These are phyloP conservation scores for Leccinum subtestaceum DNA, from an alignment of 768 basidiomycete genomes.

Conservation along the genomic window DNA sequence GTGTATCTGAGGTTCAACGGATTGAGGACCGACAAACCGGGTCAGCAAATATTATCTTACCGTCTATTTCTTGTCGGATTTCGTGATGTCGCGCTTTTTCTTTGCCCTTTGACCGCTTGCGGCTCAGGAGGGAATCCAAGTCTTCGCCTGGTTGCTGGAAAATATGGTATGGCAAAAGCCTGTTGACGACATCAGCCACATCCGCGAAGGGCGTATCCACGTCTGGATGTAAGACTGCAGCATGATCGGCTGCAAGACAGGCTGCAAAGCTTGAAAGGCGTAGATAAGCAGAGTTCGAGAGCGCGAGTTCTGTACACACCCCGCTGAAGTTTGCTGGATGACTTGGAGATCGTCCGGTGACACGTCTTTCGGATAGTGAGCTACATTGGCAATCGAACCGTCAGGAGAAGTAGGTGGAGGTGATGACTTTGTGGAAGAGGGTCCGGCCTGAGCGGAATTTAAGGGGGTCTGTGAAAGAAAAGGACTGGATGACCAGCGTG, in stretches of 20 bases:
- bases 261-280: slow-evolving; percentile 47
- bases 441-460: slow-evolving; percentile 23
- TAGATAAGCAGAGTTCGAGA: slow-evolving; percentile 13
- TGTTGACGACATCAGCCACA: slow-evolving; percentile 58
- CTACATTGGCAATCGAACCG: slow-evolving; percentile 27
- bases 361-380: slow-evolving; percentile 35
- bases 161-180: slow-evolving; percentile 77
- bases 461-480: slow-evolving; percentile 2
- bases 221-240: slow-evolving; percentile 58
- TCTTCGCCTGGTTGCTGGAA: slow-evolving; percentile 76
- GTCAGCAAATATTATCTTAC: slow-evolving; percentile 33
- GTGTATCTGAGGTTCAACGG: slow-evolving; percentile 50
- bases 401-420: slow-evolving; percentile 8
- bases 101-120: slow-evolving; percentile 53
- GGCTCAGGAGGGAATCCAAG: slow-evolving; percentile 33
- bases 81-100: slow-evolving; percentile 50
- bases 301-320: slow-evolving; percentile 36
- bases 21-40: slow-evolving; percentile 1
- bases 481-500: slow-evolving; percentile 3
- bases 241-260: slow-evolving; percentile 62
- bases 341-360: slow-evolving; percentile 51
- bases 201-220: slow-evolving; percentile 67
- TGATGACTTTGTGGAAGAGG: slow-evolving; percentile 20
- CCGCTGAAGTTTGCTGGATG: slow-evolving; percentile 44
- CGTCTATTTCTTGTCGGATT: slow-evolving; percentile 48